A percentile compares a stretch with the other conserved stretches of the same genome.
Evolutionary conservation across 176 grass and related monocot genomes (phyloP).

Genomic region (Oryza rufipogon): DNA sequence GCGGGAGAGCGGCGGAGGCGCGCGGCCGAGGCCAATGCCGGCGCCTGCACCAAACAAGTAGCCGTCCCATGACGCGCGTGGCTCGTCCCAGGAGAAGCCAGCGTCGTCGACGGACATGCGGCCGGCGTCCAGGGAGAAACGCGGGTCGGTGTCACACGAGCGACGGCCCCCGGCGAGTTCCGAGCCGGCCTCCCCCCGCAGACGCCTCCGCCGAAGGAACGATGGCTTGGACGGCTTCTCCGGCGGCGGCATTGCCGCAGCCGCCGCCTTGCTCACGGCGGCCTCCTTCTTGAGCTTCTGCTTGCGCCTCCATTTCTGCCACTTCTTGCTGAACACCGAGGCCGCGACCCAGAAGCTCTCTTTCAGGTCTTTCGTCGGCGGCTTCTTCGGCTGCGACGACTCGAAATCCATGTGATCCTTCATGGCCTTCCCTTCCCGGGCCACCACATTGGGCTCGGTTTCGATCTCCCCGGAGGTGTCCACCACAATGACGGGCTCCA

Average conservation of each 20-base stretch:
- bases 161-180: conserved; percentile 62
- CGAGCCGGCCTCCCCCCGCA: conserved; percentile 35
- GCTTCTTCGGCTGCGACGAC: conserved; percentile 57
- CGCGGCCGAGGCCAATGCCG: conserved; percentile 52
- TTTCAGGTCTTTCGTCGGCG: conserved; percentile 75
- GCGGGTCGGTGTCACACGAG: conserved; percentile 92
- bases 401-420: conserved; percentile 98
- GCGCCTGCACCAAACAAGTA: conserved; percentile 70
- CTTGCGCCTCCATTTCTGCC: conserved; percentile 88
- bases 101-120: conserved; percentile 96
- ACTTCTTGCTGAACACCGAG: conserved; percentile 98
- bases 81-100: conserved; percentile 85
- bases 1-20: conserved; percentile 65
- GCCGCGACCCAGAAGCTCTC: conserved; percentile 98
- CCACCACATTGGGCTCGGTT: conserved; percentile 21
- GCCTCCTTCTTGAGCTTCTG: conserved; percentile 95
- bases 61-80: conserved; percentile 96
- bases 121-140: conserved; percentile 85
- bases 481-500: conserved; percentile 53
- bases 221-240: conserved; percentile 57
- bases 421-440: conserved; percentile 51
- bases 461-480: conserved; percentile 69
- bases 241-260: conserved; percentile 42
- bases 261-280: conserved; percentile 49
- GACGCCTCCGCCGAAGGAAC: conserved; percentile 44